Evolutionary conservation across 495 filamentous ascomycete species (phyloP), one percentile per base, ranked within the genome.

Genomic region (Xylaria longipes): DNA sequence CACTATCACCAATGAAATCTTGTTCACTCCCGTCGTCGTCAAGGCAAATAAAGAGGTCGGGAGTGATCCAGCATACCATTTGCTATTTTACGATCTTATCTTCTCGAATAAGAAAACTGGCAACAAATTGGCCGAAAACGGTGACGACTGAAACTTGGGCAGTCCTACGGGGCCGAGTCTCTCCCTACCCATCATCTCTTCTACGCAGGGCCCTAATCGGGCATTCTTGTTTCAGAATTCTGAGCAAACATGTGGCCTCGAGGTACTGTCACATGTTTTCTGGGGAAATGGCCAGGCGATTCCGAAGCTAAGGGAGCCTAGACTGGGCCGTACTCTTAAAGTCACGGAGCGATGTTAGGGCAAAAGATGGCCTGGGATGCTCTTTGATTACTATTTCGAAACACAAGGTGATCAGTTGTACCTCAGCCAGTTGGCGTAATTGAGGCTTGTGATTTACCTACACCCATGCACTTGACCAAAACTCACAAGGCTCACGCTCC

Each of bases 1-100:
- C 12, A 14, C 20, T 48, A 48, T 66, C 56, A 43, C 69, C 46
- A 71, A 71, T 71, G 37, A 71, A 20, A 54, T 37, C 35, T 25
- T 37, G 61, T 27, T 22, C 35, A 48, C 39, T 66, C 50, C 61
- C 69, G 62, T 60, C 37, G 6, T 46, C 17, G 22, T 14, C 9
- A 56, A 35, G 54, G 35, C 25, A 31, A 61, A 58, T 56, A 29
- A n/a, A 35, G 33, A 43, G 61, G 12, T 22, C 31, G 45, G 45
- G 45, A 43, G 11, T 17, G n/a, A 60, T 50, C 29, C 25, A 65
- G 27, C 33, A 39, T 46, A 71, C 35, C 11, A 65, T 65, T 66
- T 64, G 69, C 50, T 71, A 15, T 31, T 66, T n/a, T 52, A 54
- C 69, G 61, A 39, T 46, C 1, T 33, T 35, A 1, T 8, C 31